Evolutionary conservation across 164 flowering plant genomes (phyloP).

Genomic region (Santalum album): DNA sequence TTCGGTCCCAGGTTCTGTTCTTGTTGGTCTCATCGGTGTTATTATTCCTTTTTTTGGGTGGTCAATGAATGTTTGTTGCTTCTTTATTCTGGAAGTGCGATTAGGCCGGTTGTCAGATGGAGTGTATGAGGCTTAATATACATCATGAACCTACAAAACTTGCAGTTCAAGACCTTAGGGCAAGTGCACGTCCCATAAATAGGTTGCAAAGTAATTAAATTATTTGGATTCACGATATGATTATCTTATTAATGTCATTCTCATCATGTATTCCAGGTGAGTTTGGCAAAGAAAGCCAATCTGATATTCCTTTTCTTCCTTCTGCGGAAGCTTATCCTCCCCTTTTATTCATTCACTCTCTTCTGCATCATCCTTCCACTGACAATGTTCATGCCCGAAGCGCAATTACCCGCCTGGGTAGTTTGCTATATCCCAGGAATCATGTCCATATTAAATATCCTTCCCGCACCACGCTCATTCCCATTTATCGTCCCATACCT

Average conservation of each 20-base stretch:
- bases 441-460: slow-evolving; percentile 79
- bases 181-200: too few species aligned
- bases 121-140: too few species aligned
- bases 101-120: too few species aligned
- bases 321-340: slow-evolving; percentile 79
- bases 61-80: too few species aligned
- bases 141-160: too few species aligned
- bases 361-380: slow-evolving; percentile 94
- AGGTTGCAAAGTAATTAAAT: too few species aligned
- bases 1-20: too few species aligned
- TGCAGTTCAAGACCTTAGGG: too few species aligned
- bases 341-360: slow-evolving; percentile 92
- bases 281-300: slow-evolving; percentile 65
- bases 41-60: too few species aligned
- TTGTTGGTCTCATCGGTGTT: too few species aligned
- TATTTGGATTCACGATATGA: not conserved
- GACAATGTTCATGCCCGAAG: slow-evolving; percentile 94
- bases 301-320: slow-evolving; percentile 89
- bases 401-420: slow-evolving; percentile 89
- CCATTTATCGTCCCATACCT: slow-evolving; percentile 92
- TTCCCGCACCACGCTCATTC: slow-evolving; percentile 84
- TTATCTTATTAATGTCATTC: not conserved
- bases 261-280: slow-evolving; percentile 42
- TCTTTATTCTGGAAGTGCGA: too few species aligned
- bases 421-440: slow-evolving; percentile 88